Percentiles rank a stretch among this genome's conserved stretches.
Evolutionary conservation across 352 stramenopile species (phyloP).

Genomic region (Phytophthora pisi): DNA sequence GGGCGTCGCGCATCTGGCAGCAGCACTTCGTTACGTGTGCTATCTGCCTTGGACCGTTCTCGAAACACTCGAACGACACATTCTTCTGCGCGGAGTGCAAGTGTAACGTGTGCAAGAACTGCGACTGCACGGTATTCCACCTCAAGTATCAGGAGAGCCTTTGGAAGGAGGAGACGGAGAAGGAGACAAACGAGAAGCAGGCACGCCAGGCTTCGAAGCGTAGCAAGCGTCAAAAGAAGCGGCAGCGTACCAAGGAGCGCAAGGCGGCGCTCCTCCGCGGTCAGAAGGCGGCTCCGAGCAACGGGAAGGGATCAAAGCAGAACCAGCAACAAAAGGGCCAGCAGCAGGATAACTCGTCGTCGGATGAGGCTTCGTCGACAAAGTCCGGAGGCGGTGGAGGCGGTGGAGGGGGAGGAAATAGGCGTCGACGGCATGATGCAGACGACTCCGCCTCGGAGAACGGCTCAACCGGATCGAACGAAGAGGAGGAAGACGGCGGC

Average conservation of each 20-base stretch:
- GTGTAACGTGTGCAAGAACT: constrained; percentile 97
- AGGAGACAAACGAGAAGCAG: constrained; percentile 91
- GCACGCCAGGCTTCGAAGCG: constrained; percentile 87
- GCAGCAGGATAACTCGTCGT: constrained; percentile 63
- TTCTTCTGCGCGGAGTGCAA: constrained; percentile 98
- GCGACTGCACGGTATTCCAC: constrained; percentile 98
- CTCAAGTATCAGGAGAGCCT: constrained; percentile 97
- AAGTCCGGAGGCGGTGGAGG: constrained; percentile 28
- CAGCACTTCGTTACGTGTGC: constrained; percentile 98
- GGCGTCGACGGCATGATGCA: constrained; percentile 52
- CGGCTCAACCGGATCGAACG: constrained; percentile 51
- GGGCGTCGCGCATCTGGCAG: constrained; percentile 97
- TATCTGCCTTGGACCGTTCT: constrained; percentile 96
- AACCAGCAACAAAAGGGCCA: constrained; percentile 43
- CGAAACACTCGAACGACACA: constrained; percentile 93
- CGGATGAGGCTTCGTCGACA: constrained; percentile 52
- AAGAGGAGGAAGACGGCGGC: constrained; percentile 50
- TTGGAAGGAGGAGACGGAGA: constrained; percentile 94
- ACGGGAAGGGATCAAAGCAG: constrained; percentile 41
- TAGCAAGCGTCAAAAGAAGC: constrained; percentile 87
- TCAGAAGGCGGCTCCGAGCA: constrained; percentile 37
- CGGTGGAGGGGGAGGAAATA: constrained; percentile 26
- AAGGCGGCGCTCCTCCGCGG: constrained; percentile 67
- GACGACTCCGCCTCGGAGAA: constrained; percentile 69
- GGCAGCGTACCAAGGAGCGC: constrained; percentile 81